Base-by-base conservation (phyloP, 805 yeast genomes). In the Wickerhamiella sorbophila region DNA sequence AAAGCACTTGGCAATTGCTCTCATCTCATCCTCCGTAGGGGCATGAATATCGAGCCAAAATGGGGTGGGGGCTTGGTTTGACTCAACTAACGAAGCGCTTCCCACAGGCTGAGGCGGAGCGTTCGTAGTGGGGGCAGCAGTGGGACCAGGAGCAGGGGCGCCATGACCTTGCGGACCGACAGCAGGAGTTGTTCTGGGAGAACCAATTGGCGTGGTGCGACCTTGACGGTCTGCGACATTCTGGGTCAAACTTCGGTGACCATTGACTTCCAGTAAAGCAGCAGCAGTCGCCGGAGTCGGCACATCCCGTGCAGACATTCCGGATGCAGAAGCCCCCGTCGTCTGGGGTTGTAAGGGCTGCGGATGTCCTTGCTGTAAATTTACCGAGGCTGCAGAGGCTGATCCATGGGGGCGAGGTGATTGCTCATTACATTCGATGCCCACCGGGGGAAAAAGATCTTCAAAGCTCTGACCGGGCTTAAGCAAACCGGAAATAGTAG, bases 21-120 rank as follows among this genome's bases (percentile, higher is more conserved):
- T 86, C 94, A 91, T 84, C 59, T 88, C 98, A 51, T 86, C 96
- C 55, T 91, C 97, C 0, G 94, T 82, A 9, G 98, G 98, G 54
- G 84, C 80, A 44, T 83, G 64, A 10, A 88, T 81, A 59, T 88
- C 97, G 9, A 88, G 67, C 98, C 98, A 88, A 67, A 88, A 86
- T 15, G 94, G 87, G 2, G 75, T 66, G 6, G 66, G 66, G 18
- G 29, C 29, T 24, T 24, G 29, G 12, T 24, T 4, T 29, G 38
- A 18, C 19, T 40, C 35, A 26, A 31, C 31, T n/a, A 38, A 19
- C 9, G 29, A 24, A 4, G 45, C 34, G 3, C 22, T 17, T 18
- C 22, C 20, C 3, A 40, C 44, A 6, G 37, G 15, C 12, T 10
- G 16, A 27, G 42, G n/a, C 17, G 32, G 37, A 19, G 42, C 32